Evolutionary conservation across 306 rosid species (phyloP), one percentile per base, ranked within the genome.

Genomic region (Trifolium pratense): DNA sequence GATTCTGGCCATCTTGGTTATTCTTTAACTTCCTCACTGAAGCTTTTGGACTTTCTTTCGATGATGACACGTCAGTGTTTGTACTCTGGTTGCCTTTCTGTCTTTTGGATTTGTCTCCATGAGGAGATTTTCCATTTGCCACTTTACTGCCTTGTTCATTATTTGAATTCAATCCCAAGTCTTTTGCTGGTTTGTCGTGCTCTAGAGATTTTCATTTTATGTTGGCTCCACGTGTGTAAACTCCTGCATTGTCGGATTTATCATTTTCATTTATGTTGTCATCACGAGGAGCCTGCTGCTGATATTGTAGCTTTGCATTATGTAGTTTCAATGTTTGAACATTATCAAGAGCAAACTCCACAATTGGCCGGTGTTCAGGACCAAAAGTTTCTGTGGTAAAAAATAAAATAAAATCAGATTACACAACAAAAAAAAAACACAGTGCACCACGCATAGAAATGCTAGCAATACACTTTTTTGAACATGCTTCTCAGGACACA

Each of bases 331-430:
- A 55, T 7, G 82, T 84, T 75, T 88, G 92, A 81, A 94, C 90
- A 74, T 94, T 91, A 78, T 94, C 97, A 52, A 94, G 56, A 57
- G 99, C 96, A 53, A 94, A 94, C 90, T 94, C 99, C 68, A 94
- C 95, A 15, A 94, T 89, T 0, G 97, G 99, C 8, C 99, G 92
- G 75, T 89, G 85, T 37, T 83, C 92, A 15, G 89, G 80, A 75
- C 95, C 95, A 81, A 94, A 94, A 59, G 97, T 91, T 81, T 84
- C 99, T 88, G 61, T 68, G 71, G 69, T 68, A 78, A 62, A 51
- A 39, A 70, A 77, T 21, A 36, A 80, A 45, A 70, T 26, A 59
- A 56, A 20, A 52, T 59, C 31, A 64, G 39, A 32, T 75, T 75
- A 63, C 67, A 72, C 48, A 20, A n/a, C n/a, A n/a, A n/a, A n/a